These are phyloP conservation scores for Saccharum officinarum DNA, from an alignment of 176 grass and related monocot genomes.

Conservation along the genomic window DNA sequence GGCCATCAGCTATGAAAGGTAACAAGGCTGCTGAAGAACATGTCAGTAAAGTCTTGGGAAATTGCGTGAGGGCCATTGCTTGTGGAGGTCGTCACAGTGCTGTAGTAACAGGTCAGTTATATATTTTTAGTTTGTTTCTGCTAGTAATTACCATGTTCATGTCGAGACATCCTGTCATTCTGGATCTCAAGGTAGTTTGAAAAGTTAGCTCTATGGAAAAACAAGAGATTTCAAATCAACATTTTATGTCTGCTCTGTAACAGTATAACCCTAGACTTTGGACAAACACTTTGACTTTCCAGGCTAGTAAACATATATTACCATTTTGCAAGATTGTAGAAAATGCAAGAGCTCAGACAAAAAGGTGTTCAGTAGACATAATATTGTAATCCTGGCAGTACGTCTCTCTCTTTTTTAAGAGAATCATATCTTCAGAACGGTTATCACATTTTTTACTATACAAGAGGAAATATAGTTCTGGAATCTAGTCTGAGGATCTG, in stretches of 20 bases:
- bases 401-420: too few relatives aligned
- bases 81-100: constrained; percentile 97
- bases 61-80: constrained; percentile 82
- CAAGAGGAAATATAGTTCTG: background rate
- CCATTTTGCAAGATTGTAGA: background rate
- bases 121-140: background rate
- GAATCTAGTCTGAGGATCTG: background rate
- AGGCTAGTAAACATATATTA: background rate
- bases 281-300: background rate
- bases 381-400: background rate
- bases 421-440: background rate
- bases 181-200: background rate
- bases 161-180: background rate
- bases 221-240: background rate
- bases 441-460: background rate
- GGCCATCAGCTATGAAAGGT: constrained; percentile 44
- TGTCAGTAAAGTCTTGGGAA: constrained; percentile 62
- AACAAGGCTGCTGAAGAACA: constrained; percentile 70
- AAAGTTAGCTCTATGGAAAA: background rate
- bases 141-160: background rate
- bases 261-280: background rate
- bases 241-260: background rate
- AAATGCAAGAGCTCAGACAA: background rate
- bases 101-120: constrained; percentile 82
- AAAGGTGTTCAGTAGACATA: background rate